These are phyloP conservation scores for Phytophthora hibernalis DNA, from an alignment of 352 stramenopile species.

Conservation along the genomic window DNA sequence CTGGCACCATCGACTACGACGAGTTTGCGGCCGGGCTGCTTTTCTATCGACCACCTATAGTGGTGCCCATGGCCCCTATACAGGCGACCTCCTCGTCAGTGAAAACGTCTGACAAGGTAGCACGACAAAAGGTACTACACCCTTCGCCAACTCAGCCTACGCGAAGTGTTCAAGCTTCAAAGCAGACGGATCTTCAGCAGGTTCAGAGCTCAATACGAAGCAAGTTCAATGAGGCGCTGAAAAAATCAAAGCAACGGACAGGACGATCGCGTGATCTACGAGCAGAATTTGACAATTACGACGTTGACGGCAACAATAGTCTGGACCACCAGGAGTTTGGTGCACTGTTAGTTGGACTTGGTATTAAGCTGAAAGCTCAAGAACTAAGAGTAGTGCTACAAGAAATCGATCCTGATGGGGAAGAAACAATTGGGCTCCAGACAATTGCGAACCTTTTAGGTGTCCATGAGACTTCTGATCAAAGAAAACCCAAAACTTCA, in stretches of 20 bases:
- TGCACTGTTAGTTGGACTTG: conserved; percentile 59
- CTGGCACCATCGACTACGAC: conserved; percentile 77
- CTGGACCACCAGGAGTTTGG: conserved; percentile 73
- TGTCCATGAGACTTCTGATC: not conserved
- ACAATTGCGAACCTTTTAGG: conserved; percentile 45
- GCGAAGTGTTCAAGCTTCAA: conserved; percentile 1
- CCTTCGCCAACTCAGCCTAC: conserved; percentile 6
- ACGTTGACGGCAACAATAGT: conserved; percentile 51
- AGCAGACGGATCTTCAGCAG: conserved; percentile 28
- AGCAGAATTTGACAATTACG: conserved; percentile 58
- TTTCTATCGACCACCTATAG: conserved; percentile 57
- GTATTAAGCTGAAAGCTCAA: conserved; percentile 56
- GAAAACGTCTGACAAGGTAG: conserved; percentile 17
- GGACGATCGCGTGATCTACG: conserved; percentile 27
- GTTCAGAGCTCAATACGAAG: conserved; percentile 31
- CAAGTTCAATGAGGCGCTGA: conserved; percentile 38
- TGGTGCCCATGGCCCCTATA: not conserved
- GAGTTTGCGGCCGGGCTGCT: conserved; percentile 74
- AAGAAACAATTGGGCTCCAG: conserved; percentile 54
- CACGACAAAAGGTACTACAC: not conserved
- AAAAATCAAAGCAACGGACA: conserved; percentile 32
- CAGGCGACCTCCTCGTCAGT: not conserved
- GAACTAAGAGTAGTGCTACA: conserved; percentile 50
- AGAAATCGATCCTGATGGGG: conserved; percentile 52
- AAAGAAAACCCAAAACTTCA: conserved; percentile 8